Evolutionary conservation across 2,329 filamentous ascomycete species (phyloP).

Genomic region (Lecanicillium sp.): DNA sequence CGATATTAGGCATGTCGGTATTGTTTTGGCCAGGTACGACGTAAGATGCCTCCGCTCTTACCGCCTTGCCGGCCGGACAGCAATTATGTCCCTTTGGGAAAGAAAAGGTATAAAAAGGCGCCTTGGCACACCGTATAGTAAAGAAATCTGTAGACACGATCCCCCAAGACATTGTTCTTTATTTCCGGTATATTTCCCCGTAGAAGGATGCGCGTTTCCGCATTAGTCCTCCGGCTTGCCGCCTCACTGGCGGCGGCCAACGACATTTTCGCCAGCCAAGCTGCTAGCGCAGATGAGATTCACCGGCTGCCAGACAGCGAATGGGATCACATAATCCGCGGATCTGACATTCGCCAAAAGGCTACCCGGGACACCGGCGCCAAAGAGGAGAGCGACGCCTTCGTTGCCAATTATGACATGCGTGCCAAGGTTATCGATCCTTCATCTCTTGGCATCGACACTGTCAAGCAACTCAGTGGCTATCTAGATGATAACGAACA

Average conservation of each 20-base stretch:
- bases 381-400: slow-evolving; percentile 68
- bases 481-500: slow-evolving; percentile 95
- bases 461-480: slow-evolving; percentile 95
- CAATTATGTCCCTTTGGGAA: too few species aligned
- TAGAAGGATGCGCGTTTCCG: slow-evolving; percentile 6
- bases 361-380: slow-evolving; percentile 69
- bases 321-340: slow-evolving; percentile 89
- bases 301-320: slow-evolving; percentile 69
- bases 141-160: too few species aligned
- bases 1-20: too few species aligned
- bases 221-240: slow-evolving; percentile 4
- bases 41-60: too few species aligned
- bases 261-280: slow-evolving; percentile 55
- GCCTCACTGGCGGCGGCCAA: not conserved
- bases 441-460: slow-evolving; percentile 74
- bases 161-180: too few species aligned
- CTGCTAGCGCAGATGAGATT: slow-evolving; percentile 78
- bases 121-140: too few species aligned
- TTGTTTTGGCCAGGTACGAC: too few species aligned
- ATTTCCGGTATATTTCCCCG: too few species aligned
- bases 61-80: too few species aligned
- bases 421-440: slow-evolving; percentile 90
- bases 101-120: too few species aligned
- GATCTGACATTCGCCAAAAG: slow-evolving; percentile 75
- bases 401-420: slow-evolving; percentile 79